Base-by-base conservation (phyloP, 2,329 filamentous ascomycete genomes). In the Talaromyces atroroseus region DNA sequence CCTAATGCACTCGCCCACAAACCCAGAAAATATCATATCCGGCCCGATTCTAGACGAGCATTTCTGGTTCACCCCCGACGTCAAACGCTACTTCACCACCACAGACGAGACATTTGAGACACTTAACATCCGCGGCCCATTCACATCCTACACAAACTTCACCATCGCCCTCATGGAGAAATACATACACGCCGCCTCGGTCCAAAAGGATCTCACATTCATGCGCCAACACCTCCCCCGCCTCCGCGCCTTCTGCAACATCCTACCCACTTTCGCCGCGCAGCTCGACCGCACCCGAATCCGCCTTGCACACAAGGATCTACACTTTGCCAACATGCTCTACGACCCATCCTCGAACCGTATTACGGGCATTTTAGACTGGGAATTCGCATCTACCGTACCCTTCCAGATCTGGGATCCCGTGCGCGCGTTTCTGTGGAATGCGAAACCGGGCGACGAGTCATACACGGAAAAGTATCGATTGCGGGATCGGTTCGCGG, bases 301-400 rank as follows among this genome's bases (percentile, higher is more conserved):
- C 21, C 51, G 67, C 5, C 63, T 75, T 1, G 68, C 71, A 6
- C 74, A 75, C 58, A 71, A 70, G 56, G 71, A 74, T 58, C 49
- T 74, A 45, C 70, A 74, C 56, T 68, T 75, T 40, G 71, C 65
- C 12, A 75, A 74, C 46, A 61, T 74, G 36, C 65, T 73, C 54
- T 72, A 64, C 57, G 63, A 70, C n/a, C 58, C 57, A 1, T 36
- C 56, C 6, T 59, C 62, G 1, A 50, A 55, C 0, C 56, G 52
- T 6, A 67, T 75, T 45, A 74, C 71, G 0, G 65, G 59, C 1
- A 62, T 75, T 12, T 58, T 71, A 11, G 69, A 71, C 63, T 75
- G 70, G 71, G 74, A 74, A 57, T 75, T 75, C 44, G 62, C 68
- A 1, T 64, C 64, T 16, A 63, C 74, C 1, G 68, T 76, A 14